phyloP scores from a whole-genome alignment of 139 green algal genomes.

The Micromonas commoda region DNA sequence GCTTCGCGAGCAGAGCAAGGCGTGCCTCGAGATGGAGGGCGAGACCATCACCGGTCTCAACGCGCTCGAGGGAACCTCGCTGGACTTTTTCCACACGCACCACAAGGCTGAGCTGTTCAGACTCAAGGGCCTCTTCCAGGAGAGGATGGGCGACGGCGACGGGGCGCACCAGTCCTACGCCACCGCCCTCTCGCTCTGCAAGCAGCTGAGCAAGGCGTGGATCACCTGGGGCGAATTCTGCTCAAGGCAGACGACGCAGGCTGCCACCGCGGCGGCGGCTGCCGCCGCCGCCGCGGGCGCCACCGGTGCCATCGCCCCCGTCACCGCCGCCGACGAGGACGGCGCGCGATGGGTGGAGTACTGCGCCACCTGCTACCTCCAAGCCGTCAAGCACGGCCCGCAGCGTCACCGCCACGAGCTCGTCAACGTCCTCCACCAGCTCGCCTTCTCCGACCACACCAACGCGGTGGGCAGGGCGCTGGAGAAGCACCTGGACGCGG shows the following conservation, averaged over 20 bases:
- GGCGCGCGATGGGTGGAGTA: conserved; percentile 67
- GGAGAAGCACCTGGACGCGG: conserved; percentile 23
- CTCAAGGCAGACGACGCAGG: conserved; percentile 46
- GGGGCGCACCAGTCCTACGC: conserved; percentile 55
- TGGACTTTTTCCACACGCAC: conserved; percentile 89
- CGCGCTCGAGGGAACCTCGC: conserved; percentile 85
- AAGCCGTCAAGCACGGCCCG: conserved; percentile 57
- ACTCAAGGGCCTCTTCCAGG: conserved; percentile 67
- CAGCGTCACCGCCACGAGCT: conserved; percentile 54
- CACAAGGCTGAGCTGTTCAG: conserved; percentile 88
- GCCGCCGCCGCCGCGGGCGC: neutral
- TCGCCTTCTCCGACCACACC: conserved; percentile 67
- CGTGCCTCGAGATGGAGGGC: conserved; percentile 50
- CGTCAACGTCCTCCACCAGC: conserved; percentile 73
- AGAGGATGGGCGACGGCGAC: conserved; percentile 45
- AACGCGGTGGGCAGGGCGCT: conserved; percentile 11
- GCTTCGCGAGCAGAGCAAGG: conserved; percentile 78
- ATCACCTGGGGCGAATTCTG: conserved; percentile 83
- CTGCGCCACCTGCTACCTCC: conserved; percentile 72
- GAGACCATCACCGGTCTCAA: conserved; percentile 71
- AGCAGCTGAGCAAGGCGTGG: conserved; percentile 73
- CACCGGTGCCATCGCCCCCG: neutral
- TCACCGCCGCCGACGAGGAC: neutral
- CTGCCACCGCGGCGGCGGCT: conserved; percentile 25
- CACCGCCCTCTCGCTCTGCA: conserved; percentile 71